Evolutionary conservation across 805 yeast species (phyloP).

Genomic region (Lachancea meyersii): DNA sequence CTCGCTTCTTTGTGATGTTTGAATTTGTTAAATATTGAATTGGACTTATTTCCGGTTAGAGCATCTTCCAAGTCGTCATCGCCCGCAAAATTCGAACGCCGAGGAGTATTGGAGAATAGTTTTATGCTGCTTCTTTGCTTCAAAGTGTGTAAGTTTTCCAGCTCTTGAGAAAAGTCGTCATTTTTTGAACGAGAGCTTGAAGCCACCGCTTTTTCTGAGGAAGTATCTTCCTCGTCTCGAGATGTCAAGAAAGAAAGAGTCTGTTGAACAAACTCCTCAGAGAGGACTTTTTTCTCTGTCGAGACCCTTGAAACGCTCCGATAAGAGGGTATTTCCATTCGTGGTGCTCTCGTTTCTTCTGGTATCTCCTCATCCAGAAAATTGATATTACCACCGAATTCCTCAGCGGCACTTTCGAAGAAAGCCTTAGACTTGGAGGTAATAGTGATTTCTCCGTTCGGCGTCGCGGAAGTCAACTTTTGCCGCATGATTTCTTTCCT

Average conservation of each 20-base stretch:
- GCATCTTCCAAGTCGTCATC: slow-evolving; percentile 14
- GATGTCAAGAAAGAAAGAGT: slow-evolving; percentile 47
- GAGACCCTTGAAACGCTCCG: slow-evolving; percentile 9
- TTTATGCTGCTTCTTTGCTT: slow-evolving; percentile 39
- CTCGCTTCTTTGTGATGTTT: slow-evolving; percentile 35
- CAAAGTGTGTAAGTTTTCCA: slow-evolving; percentile 41
- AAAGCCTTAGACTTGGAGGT: slow-evolving; percentile 60
- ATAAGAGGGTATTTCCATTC: neutral
- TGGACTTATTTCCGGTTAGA: slow-evolving; percentile 26
- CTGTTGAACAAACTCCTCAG: slow-evolving; percentile 50
- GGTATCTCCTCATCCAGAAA: neutral
- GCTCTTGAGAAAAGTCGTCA: slow-evolving; percentile 23
- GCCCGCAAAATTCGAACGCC: slow-evolving; percentile 18
- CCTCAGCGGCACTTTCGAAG: slow-evolving; percentile 56
- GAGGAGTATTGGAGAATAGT: slow-evolving; percentile 25
- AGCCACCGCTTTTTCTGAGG: neutral
- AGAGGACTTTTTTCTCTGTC: slow-evolving; percentile 34
- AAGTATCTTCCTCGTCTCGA: neutral
- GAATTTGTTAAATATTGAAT: slow-evolving; percentile 42
- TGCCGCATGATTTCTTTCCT: slow-evolving; percentile 44
- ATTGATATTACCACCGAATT: slow-evolving; percentile 13
- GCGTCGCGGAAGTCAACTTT: slow-evolving; percentile 43
- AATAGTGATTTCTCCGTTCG: slow-evolving; percentile 39
- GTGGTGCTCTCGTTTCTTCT: neutral
- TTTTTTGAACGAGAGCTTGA: neutral